phyloP scores from a whole-genome alignment of 257 asterid genomes.

The Buddleja alternifolia region DNA sequence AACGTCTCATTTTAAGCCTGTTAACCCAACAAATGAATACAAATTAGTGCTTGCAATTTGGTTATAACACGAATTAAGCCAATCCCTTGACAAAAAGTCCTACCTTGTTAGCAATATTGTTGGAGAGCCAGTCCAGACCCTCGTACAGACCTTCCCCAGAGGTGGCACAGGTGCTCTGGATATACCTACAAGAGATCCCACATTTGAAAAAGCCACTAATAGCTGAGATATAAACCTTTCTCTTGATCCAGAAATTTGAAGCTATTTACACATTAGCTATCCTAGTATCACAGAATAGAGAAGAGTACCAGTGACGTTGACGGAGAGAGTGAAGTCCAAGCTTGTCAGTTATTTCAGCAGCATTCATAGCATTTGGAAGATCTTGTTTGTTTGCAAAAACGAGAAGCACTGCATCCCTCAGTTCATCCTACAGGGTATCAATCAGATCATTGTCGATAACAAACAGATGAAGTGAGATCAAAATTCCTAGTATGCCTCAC shows the following conservation, averaged over 20 bases:
- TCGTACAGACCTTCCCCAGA: slow-evolving; percentile 55
- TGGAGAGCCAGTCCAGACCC: slow-evolving; percentile 60
- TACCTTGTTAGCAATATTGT: slow-evolving; percentile 48
- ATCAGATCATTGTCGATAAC: neutral
- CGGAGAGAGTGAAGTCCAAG: slow-evolving; percentile 67
- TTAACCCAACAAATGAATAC: slow-evolving; percentile 11
- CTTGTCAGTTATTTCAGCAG: slow-evolving; percentile 61
- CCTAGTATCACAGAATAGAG: neutral
- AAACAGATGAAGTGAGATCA: neutral
- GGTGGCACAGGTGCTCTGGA: slow-evolving; percentile 56
- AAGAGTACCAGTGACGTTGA: slow-evolving; percentile 55
- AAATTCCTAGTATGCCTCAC: neutral
- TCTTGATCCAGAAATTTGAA: neutral
- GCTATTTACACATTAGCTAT: neutral
- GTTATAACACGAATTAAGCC: neutral
- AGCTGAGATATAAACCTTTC: neutral
- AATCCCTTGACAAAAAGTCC: neutral
- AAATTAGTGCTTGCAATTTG: neutral
- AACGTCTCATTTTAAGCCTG: slow-evolving; percentile 45
- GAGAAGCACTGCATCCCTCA: slow-evolving; percentile 57
- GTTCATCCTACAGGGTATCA: slow-evolving; percentile 45
- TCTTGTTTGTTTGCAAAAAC: slow-evolving; percentile 64
- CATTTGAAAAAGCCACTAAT: neutral
- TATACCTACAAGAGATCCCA: slow-evolving; percentile 38
- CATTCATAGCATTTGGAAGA: slow-evolving; percentile 65